Evolutionary conservation across 2,329 filamentous ascomycete species (phyloP), one percentile per base, ranked within the genome.

Genomic region (Aschersonia sp.): DNA sequence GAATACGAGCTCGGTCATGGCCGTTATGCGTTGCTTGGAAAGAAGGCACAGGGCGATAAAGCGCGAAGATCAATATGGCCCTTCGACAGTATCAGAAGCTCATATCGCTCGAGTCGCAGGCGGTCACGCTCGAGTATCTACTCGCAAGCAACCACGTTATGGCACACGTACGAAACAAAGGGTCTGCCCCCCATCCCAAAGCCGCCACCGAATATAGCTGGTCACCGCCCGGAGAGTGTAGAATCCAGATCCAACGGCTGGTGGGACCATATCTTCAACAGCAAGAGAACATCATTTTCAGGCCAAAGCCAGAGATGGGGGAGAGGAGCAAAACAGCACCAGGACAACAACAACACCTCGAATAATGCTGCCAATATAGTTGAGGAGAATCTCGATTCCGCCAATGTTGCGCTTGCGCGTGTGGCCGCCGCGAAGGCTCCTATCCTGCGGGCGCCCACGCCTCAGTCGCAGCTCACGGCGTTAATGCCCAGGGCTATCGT

Each of bases 191-290:
- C 83, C 1, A 72, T 84, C 3, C 80, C 81, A 20, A 65, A 66
- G 6, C 61, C 84, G 6, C 78, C 78, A n/a, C 57, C 12, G 35
- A 38, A 38, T 9, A 12, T 7, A 7, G 35, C 35, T 7, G 35
- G 7, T 9, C 3, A 38, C 12, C 35, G 66, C 42, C 61, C 71
- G 43, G 62, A 71, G 45, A 77, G 74, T 41, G 77, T 75, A 31
- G 73, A 69, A 42, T 73, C 76, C 9, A 73, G 72, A 48, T 82
- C 81, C 30, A 72, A 73, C 51, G 84, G 84, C 28, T 89, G 84
- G 84, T 89, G 84, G 84, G 85, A 86, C 56, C 73, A 85, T 53
- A 78, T 89, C 48, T 88, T 88, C 56, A 56, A 64, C 12, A 69
- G 74, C 56, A 72, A 54, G 56, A 63, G 54, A 45, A 55, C 65